phyloP scores from a whole-genome alignment of 805 yeast genomes.

The Metschnikowia kofuensis region DNA sequence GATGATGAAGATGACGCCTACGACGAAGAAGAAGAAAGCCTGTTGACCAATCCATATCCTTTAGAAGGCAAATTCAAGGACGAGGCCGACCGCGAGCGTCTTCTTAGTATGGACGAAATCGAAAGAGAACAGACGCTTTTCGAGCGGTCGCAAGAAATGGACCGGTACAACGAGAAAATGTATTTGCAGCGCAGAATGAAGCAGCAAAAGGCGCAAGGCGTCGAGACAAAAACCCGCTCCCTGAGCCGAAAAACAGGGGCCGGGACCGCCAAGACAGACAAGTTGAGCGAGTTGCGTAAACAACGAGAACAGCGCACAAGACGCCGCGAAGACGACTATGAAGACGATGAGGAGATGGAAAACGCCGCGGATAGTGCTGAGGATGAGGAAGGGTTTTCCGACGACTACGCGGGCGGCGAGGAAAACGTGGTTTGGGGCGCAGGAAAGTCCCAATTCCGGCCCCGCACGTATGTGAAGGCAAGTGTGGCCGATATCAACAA shows the following conservation, averaged over 20 bases:
- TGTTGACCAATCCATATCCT: constrained; percentile 75
- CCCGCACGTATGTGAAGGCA: constrained; percentile 40
- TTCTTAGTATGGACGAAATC: constrained; percentile 81
- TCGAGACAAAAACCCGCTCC: constrained; percentile 33
- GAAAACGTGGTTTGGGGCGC: constrained; percentile 35
- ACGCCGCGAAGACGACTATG: constrained; percentile 24
- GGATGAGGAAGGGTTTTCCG: constrained; percentile 32
- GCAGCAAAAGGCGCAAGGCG: constrained; percentile 39
- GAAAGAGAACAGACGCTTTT: constrained; percentile 88
- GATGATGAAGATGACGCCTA: constrained; percentile 22
- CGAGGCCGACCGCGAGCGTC: constrained; percentile 65
- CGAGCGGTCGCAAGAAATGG: constrained; percentile 91
- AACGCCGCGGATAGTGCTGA: constrained; percentile 34
- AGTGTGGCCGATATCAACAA: constrained; percentile 65
- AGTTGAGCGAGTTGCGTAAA: constrained; percentile 69
- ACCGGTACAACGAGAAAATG: constrained; percentile 78
- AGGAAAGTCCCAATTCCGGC: constrained; percentile 22
- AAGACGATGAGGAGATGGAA: constrained; percentile 22
- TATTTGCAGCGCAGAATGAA: constrained; percentile 80
- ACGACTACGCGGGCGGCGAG: constrained; percentile 36
- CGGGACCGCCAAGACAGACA: constrained; percentile 42
- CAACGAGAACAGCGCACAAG: constrained; percentile 66
- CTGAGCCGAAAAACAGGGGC: constrained; percentile 29
- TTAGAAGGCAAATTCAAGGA: constrained; percentile 87
- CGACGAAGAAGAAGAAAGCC: background rate